These are phyloP conservation scores for Eucommia ulmoides DNA, from an alignment of 257 asterid genomes.

Conservation along the genomic window DNA sequence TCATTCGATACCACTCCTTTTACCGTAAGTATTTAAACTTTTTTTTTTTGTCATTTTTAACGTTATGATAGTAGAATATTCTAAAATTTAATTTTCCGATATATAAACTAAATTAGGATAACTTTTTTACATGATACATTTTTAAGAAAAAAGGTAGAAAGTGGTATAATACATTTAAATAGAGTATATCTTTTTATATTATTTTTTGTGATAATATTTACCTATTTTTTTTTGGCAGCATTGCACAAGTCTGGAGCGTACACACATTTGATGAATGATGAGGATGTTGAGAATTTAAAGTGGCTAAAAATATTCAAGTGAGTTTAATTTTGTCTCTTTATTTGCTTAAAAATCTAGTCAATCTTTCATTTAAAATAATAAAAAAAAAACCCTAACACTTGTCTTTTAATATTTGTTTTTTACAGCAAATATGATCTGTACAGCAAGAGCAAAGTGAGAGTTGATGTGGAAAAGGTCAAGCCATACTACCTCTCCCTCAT, in stretches of 20 bases:
- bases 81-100: background rate
- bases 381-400: too few species aligned
- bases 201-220: background rate
- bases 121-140: too few species aligned
- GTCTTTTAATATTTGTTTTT: background rate
- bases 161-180: background rate
- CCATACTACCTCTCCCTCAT: slow-evolving; percentile 73
- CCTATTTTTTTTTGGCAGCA: slow-evolving; percentile 14
- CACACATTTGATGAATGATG: slow-evolving; percentile 27
- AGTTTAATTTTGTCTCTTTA: background rate
- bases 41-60: background rate
- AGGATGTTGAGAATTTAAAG: slow-evolving; percentile 25
- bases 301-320: slow-evolving; percentile 32
- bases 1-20: slow-evolving; percentile 33
- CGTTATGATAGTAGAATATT: background rate
- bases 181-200: background rate
- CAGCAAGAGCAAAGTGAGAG: slow-evolving; percentile 66
- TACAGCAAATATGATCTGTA: slow-evolving; percentile 74
- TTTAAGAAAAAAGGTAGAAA: background rate
- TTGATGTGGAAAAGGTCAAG: slow-evolving; percentile 60
- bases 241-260: slow-evolving; percentile 27
- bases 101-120: too few species aligned
- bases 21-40: slow-evolving; percentile 15
- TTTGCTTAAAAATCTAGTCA: background rate
- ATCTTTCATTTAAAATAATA: background rate